Base-by-base conservation (phyloP, 169 alveolate species). In the Plasmodium gallinaceum region DNA sequence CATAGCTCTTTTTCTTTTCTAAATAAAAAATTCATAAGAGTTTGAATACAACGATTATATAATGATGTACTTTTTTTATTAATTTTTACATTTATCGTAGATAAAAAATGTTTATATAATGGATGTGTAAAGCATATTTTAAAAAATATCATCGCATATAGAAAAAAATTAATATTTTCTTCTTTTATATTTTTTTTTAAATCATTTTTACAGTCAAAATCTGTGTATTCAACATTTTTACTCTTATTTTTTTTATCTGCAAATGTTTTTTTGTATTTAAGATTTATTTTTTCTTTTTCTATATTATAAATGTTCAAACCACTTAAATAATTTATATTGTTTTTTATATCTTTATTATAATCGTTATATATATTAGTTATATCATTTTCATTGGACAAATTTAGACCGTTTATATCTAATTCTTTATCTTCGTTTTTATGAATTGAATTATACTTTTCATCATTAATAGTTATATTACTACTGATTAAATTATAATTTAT, bases 21-120 rank as follows among this genome's bases (percentile, higher is more conserved):
- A 65, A 78, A 78, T 57, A 78, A 51, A 65, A 78, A 78, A 78
- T 78, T 66, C 68, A 78, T 10, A 46, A 78, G 65, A 7, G 65
- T 52, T 22, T 78, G 78, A 18, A 78, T 78, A 69, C 89, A 78
- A 42, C 89, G 80, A 65, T 64, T 64, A 57, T 78, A 78, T 58
- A 78, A n/a, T 8, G 42, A 32, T 69, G 46, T 22, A 22, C 20
- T 62, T 9, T 58, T 78, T 45, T 78, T 65, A 78, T 65, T 39
- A 26, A 43, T 22, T 26, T 18, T 42, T 52, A 64, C 20, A 43
- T 65, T 78, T 24, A 65, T 22, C 3, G 60, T 48, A 10, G 76
- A 51, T 6, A 78, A 24, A 20, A 64, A n/a, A 58, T 58, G 46
- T 42, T 52, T 78, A 69, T 78, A 78, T 26, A 66, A 37, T 18